A percentile compares a stretch with the other conserved stretches of the same genome.
These are phyloP conservation scores for Lithospermum erythrorhizon DNA, from an alignment of 257 asterid genomes.

Conservation along the genomic window DNA sequence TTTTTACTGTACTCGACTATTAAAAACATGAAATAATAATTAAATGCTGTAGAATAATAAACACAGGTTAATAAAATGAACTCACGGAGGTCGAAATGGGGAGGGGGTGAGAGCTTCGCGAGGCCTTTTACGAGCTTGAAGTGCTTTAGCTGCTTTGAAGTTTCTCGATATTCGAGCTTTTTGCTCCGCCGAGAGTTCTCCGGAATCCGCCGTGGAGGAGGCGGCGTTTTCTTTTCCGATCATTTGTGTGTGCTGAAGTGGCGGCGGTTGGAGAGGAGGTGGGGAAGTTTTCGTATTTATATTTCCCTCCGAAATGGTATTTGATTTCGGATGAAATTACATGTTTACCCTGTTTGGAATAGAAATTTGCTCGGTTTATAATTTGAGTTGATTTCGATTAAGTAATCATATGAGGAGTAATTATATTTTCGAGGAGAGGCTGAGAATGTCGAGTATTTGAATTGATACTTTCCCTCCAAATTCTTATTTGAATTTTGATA, in stretches of 20 bases:
- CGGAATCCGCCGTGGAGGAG: conserved; percentile 18
- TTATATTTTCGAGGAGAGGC: too few species aligned
- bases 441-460: too few species aligned
- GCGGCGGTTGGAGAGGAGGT: not conserved
- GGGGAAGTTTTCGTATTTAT: not conserved
- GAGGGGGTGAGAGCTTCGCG: conserved; percentile 13
- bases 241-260: conserved; percentile 12
- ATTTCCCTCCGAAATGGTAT: not conserved
- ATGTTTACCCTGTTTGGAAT: not conserved
- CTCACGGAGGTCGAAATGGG: conserved; percentile 22
- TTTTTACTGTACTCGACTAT: too few species aligned
- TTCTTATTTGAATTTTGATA: too few species aligned
- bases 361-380: too few species aligned
- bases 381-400: too few species aligned
- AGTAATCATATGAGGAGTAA: too few species aligned
- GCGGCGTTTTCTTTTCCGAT: conserved; percentile 49
- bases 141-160: conserved; percentile 76
- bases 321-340: not conserved
- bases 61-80: too few species aligned
- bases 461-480: too few species aligned
- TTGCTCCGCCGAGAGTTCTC: conserved; percentile 75
- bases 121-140: conserved; percentile 63
- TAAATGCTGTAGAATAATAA: too few species aligned
- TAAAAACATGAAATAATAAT: too few species aligned
- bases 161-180: conserved; percentile 67